Percentiles rank a stretch among this genome's conserved stretches.
Conservation (phyloP, 108 stramenopile species). For the Fistulifera solaris region DNA sequence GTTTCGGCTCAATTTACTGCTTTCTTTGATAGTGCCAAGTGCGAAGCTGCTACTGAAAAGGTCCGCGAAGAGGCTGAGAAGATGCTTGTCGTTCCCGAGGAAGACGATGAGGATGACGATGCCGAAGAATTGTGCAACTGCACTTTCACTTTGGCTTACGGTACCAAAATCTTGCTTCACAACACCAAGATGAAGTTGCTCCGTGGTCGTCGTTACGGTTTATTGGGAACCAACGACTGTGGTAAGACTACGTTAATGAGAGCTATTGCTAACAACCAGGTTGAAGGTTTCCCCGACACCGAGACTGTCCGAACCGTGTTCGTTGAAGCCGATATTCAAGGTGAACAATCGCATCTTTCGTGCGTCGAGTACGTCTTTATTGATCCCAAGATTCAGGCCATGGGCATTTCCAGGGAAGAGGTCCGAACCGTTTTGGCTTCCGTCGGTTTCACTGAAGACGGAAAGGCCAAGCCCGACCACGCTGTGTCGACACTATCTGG, state of each 20-base stretch:
- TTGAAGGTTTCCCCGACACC: constrained; percentile 99
- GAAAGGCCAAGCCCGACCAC: constrained; percentile 95
- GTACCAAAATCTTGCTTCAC: constrained; percentile 99
- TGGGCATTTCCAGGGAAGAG: constrained; percentile 68
- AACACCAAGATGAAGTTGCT: constrained; percentile 98
- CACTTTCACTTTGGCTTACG: constrained; percentile 98
- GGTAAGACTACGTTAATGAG: constrained; percentile 99
- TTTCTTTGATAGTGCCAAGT: constrained; percentile 57
- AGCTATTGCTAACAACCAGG: constrained; percentile 97
- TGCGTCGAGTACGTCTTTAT: constrained; percentile 93
- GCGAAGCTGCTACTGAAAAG: constrained; percentile 63
- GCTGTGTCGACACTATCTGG: constrained; percentile 95
- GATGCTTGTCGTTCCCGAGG: constrained; percentile 79
- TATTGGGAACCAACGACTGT: constrained; percentile 96
- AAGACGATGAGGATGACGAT: constrained; percentile 95
- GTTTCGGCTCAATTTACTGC: constrained; percentile 34
- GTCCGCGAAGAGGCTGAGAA: constrained; percentile 79
- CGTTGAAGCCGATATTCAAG: constrained; percentile 99
- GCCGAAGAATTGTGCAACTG: constrained; percentile 99
- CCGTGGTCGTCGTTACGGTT: constrained; percentile 95
- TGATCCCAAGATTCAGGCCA: constrained; percentile 81
- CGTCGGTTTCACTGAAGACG: constrained; percentile 94
- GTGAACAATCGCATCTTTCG: constrained; percentile 94
- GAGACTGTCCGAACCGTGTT: constrained; percentile 94
- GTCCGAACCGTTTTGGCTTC: constrained; percentile 84